These are phyloP conservation scores for Leucocoprinus sp. DNA, from an alignment of 768 basidiomycete species.

Conservation along the genomic window DNA sequence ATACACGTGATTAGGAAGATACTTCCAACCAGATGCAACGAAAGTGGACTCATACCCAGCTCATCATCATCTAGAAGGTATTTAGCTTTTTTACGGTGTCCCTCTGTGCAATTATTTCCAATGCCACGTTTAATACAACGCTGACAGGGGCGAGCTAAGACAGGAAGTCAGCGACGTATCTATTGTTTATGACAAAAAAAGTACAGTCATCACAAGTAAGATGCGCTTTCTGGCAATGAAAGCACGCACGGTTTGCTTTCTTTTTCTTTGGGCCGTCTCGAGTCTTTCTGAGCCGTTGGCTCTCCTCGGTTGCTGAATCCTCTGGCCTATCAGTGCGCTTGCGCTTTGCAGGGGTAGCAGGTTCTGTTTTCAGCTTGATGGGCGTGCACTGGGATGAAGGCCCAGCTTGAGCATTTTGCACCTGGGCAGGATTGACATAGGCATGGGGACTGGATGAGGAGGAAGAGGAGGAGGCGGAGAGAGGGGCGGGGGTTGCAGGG, in stretches of 20 bases:
- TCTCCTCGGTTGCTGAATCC: constrained; percentile 38
- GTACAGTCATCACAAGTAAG: constrained; percentile 96
- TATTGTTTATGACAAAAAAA: neutral
- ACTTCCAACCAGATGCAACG: constrained; percentile 11
- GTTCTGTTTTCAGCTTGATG: constrained; percentile 31
- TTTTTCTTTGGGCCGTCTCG: constrained; percentile 86
- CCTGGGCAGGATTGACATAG: constrained; percentile 36
- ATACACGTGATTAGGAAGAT: constrained; percentile 29
- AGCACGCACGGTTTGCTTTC: constrained; percentile 90
- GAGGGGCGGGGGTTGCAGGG: constrained; percentile 23
- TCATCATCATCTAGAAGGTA: constrained; percentile 94
- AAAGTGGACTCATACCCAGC: constrained; percentile 49
- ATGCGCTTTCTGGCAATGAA: constrained; percentile 95
- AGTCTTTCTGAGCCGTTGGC: constrained; percentile 39
- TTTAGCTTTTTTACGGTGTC: constrained; percentile 96
- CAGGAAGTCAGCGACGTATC: constrained; percentile 12
- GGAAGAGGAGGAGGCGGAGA: constrained; percentile 19
- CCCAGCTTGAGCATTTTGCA: constrained; percentile 36
- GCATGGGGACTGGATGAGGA: constrained; percentile 20
- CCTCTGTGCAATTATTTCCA: constrained; percentile 83
- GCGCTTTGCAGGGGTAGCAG: constrained; percentile 36
- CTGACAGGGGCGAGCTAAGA: constrained; percentile 86
- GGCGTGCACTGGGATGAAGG: constrained; percentile 28
- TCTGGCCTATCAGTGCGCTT: constrained; percentile 57
- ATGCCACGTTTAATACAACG: constrained; percentile 93